Percentiles rank a stretch among this genome's conserved stretches.
phyloP scores from a whole-genome alignment of 202 grass and related monocot species.

The Zoysia matrella region DNA sequence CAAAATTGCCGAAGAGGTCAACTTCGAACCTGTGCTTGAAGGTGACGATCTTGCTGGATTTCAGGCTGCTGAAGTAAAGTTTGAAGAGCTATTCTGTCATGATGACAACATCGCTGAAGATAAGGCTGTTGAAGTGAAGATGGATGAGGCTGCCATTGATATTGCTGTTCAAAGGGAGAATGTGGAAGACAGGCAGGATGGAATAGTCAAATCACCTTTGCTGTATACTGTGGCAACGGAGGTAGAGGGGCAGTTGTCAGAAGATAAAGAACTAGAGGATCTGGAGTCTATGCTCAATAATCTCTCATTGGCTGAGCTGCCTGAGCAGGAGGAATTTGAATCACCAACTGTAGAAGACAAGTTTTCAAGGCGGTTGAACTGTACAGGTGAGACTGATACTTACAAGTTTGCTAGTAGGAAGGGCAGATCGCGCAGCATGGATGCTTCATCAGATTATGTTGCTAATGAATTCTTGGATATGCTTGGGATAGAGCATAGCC shows the following conservation, averaged over 20 bases:
- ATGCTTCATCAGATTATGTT: conserved; percentile 72
- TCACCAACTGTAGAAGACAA: conserved; percentile 59
- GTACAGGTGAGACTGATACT: conserved; percentile 43
- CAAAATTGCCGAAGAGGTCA: conserved; percentile 27
- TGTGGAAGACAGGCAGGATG: conserved; percentile 23
- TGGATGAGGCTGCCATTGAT: conserved; percentile 38
- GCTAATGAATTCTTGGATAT: conserved; percentile 89
- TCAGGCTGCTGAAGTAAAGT: conserved; percentile 18
- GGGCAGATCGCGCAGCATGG: conserved; percentile 72
- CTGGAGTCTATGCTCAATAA: conserved; percentile 59
- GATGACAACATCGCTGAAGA: neutral
- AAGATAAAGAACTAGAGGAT: conserved; percentile 53
- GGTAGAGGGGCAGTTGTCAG: conserved; percentile 21
- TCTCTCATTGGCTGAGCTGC: conserved; percentile 51
- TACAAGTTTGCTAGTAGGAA: conserved; percentile 53
- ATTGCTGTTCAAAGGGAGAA: conserved; percentile 25
- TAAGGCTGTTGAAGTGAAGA: conserved; percentile 6
- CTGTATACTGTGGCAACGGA: neutral
- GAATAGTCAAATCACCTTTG: neutral
- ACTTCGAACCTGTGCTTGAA: neutral
- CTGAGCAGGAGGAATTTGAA: conserved; percentile 47
- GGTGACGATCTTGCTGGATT: conserved; percentile 17
- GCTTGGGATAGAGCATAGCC: conserved; percentile 80
- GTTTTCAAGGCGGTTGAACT: conserved; percentile 50
- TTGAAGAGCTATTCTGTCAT: neutral